Conservation (phyloP, 1,284 basidiomycete genomes). For the Phellinidium pouzarii region DNA sequence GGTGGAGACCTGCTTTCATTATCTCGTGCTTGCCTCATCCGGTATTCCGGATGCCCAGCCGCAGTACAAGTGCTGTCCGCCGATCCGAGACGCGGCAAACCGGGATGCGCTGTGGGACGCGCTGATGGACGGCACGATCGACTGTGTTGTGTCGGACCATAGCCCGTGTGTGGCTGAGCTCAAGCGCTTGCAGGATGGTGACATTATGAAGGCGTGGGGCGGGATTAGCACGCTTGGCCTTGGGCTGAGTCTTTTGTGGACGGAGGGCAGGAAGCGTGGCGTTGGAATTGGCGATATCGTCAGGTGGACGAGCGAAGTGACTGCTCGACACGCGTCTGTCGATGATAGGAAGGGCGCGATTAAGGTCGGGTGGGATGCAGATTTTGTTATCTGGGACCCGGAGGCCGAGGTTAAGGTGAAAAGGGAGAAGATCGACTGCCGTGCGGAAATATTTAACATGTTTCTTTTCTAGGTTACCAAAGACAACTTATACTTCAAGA, state of each 20-base stretch:
- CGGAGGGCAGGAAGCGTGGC: slow-evolving; percentile 59
- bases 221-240: slow-evolving; percentile 86
- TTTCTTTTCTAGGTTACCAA: slow-evolving; percentile 53
- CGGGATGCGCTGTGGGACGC: slow-evolving; percentile 75
- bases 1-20: slow-evolving; percentile 94
- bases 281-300: slow-evolving; percentile 57
- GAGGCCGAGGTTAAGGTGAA: slow-evolving; percentile 57
- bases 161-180: slow-evolving; percentile 81
- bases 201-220: slow-evolving; percentile 89
- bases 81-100: slow-evolving; percentile 72
- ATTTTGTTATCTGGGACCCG: slow-evolving; percentile 82
- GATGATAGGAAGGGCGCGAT: slow-evolving; percentile 65
- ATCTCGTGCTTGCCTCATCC: slow-evolving; percentile 62
- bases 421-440: slow-evolving; percentile 8
- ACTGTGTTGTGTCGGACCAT: slow-evolving; percentile 90
- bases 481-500: slow-evolving; percentile 77
- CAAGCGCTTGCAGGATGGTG: slow-evolving; percentile 72
- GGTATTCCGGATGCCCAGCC: slow-evolving; percentile 64
- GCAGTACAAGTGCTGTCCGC: slow-evolving; percentile 94
- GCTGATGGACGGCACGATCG: slow-evolving; percentile 72
- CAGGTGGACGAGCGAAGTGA: slow-evolving; percentile 65
- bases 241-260: slow-evolving; percentile 82
- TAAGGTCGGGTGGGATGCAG: slow-evolving; percentile 70
- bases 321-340: slow-evolving; percentile 76
- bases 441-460: neutral